These are phyloP conservation scores for Geranium incanum DNA, from an alignment of 441 rosid species.

Conservation along the genomic window DNA sequence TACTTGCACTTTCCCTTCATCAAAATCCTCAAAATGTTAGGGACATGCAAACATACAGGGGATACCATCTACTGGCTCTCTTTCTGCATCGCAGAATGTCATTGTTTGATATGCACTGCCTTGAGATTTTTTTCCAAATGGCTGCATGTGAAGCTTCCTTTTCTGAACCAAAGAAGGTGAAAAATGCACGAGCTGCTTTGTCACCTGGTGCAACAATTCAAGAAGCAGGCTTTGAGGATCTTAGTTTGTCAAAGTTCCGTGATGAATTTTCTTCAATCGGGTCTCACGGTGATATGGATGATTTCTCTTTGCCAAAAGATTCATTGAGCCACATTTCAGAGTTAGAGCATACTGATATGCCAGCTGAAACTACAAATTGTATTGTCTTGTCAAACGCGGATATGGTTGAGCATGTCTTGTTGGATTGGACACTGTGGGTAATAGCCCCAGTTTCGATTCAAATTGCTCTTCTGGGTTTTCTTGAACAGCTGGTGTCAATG, in stretches of 20 bases:
- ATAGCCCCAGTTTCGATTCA: slow-evolving; percentile 87
- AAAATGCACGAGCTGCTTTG: slow-evolving; percentile 31
- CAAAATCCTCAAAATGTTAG: slow-evolving; percentile 93
- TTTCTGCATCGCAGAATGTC: slow-evolving; percentile 89
- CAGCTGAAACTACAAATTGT: slow-evolving; percentile 92
- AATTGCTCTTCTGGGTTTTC: slow-evolving; percentile 88
- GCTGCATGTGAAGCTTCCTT: slow-evolving; percentile 99
- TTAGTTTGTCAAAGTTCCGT: slow-evolving; percentile 69
- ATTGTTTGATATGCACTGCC: slow-evolving; percentile 94
- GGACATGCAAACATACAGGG: slow-evolving; percentile 96
- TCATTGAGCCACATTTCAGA: slow-evolving; percentile 93
- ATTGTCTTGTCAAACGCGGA: slow-evolving; percentile 95
- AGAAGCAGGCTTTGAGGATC: slow-evolving; percentile 79
- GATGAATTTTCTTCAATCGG: slow-evolving; percentile 88
- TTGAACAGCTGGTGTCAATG: slow-evolving; percentile 98
- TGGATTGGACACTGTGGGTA: slow-evolving; percentile 99
- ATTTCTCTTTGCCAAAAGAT: slow-evolving; percentile 86
- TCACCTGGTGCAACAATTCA: slow-evolving; percentile 49
- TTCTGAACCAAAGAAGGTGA: slow-evolving; percentile 83
- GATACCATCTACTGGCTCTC: slow-evolving; percentile 95
- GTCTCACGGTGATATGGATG: slow-evolving; percentile 94
- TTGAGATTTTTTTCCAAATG: slow-evolving; percentile 93
- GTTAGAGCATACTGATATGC: slow-evolving; percentile 72
- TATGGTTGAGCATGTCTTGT: slow-evolving; percentile 99
- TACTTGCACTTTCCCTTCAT: slow-evolving; percentile 91